A percentile compares a stretch with the other conserved stretches of the same genome.
Evolutionary conservation across 306 rosid species (phyloP).

Genomic region (Inga laurina): DNA sequence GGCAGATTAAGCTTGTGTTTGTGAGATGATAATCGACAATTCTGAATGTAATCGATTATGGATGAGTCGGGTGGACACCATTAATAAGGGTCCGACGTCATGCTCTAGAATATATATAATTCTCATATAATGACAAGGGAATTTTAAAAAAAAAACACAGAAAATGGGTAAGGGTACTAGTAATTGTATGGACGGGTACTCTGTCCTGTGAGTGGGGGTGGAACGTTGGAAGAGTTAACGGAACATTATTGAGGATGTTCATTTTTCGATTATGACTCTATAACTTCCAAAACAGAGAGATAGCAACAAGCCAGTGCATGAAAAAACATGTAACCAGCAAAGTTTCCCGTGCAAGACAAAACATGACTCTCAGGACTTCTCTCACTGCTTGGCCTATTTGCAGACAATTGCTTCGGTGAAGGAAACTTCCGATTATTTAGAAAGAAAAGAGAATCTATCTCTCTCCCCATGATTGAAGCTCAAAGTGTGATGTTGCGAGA

Average conservation of each 20-base stretch:
- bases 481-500: conserved; percentile 14
- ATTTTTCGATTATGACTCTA: neutral
- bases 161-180: conserved; percentile 16
- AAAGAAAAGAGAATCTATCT: conserved; percentile 25
- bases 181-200: conserved; percentile 32
- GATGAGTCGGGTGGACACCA: conserved; percentile 25
- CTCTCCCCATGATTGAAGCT: conserved; percentile 12
- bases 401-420: conserved; percentile 26
- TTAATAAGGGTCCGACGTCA: conserved; percentile 19
- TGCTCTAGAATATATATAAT: conserved; percentile 9
- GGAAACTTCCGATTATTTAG: conserved; percentile 21
- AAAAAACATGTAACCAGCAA: conserved; percentile 12
- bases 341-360: conserved; percentile 37
- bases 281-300: conserved; percentile 9
- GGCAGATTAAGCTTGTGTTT: conserved; percentile 32
- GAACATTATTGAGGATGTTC: conserved; percentile 29
- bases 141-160: neutral
- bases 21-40: conserved; percentile 2
- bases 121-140: conserved; percentile 7
- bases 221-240: conserved; percentile 23
- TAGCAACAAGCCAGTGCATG: conserved; percentile 31
- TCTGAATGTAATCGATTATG: conserved; percentile 26
- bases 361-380: conserved; percentile 24
- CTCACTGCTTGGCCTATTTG: conserved; percentile 29
- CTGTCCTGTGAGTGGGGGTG: conserved; percentile 22